Evolutionary conservation across 441 rosid species (phyloP), one percentile per base, ranked within the genome.

Genomic region (Hura crepitans): DNA sequence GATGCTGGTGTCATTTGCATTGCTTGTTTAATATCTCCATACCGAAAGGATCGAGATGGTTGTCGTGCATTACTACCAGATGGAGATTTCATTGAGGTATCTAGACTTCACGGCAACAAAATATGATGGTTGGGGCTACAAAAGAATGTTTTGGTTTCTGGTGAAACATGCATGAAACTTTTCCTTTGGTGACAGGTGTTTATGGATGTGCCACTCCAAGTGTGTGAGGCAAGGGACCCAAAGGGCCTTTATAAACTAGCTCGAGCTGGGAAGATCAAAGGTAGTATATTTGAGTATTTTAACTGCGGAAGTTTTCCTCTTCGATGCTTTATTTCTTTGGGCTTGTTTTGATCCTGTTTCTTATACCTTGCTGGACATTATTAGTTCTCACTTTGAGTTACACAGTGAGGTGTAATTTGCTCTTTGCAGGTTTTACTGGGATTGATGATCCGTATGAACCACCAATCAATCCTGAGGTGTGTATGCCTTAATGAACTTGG

Each of bases 231-330:
- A 64, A 86, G 98, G 81, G 98, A 93, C 73, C 83, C 93, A 2
- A 93, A 93, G 82, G 98, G 96, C 25, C 79, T 91, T 49, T 93
- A 91, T 81, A 91, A 89, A 83, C 96, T 91, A 66, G 96, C 97
- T 3, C 96, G 96, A 63, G 89, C 89, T 10, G 97, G 96, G 68
- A 91, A 93, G 81, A 89, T 93, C 71, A 93, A 88, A 82, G 97
- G 96, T 87, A 51, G 96, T 87, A 51, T 64, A 7, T 46, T 69
- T 20, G 46, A 51, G 45, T 20, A 51, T 17, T 50, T 5, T 66
- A 14, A 18, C 20, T 47, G 8, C 45, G 49, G 9, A 23, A 18
- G 11, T 53, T 27, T 18, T 47, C 25, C n/a, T n/a, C 3, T 12
- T 3, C 45, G 6, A 5, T 39, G 23, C 15, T 64, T n/a, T 27